These are phyloP conservation scores for Chlorella sp. DNA, from an alignment of 139 green algal species.

Conservation along the genomic window DNA sequence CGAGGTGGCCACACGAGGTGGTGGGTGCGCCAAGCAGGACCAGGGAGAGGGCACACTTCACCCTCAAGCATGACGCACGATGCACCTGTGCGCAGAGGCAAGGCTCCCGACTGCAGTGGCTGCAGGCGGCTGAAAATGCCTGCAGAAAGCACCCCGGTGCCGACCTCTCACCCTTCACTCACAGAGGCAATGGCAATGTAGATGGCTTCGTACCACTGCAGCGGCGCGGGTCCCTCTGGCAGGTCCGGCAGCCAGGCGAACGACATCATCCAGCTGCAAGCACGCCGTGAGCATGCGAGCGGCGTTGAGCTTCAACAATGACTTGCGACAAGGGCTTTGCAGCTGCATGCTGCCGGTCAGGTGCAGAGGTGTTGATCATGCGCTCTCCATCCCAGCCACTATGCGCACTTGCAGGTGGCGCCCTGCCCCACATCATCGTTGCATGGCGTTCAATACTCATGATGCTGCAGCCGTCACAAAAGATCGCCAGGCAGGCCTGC, in stretches of 20 bases:
- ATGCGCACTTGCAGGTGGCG: neutral
- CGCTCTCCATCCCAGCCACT: neutral
- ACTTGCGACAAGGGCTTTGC: neutral
- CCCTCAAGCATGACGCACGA: too few species aligned
- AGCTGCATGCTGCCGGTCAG: neutral
- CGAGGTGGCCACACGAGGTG: too few species aligned
- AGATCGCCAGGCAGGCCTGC: too few species aligned
- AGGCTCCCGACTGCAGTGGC: too few species aligned
- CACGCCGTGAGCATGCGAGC: neutral
- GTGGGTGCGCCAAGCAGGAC: too few species aligned
- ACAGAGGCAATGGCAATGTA: conserved; percentile 31
- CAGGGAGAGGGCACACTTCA: too few species aligned
- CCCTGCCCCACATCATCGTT: neutral
- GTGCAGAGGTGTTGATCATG: neutral
- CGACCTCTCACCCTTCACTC: conserved; percentile 2
- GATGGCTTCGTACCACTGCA: conserved; percentile 26
- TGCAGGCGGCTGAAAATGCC: too few species aligned
- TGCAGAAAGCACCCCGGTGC: too few species aligned
- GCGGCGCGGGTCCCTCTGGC: neutral
- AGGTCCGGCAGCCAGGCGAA: conserved; percentile 20
- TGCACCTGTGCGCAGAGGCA: too few species aligned
- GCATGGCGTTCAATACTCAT: too few species aligned
- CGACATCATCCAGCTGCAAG: conserved; percentile 22
- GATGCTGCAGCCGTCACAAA: too few species aligned
- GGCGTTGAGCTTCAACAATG: neutral